Evolutionary conservation across 495 filamentous ascomycete species (phyloP).

Genomic region (Hyaloscypha finlandica): DNA sequence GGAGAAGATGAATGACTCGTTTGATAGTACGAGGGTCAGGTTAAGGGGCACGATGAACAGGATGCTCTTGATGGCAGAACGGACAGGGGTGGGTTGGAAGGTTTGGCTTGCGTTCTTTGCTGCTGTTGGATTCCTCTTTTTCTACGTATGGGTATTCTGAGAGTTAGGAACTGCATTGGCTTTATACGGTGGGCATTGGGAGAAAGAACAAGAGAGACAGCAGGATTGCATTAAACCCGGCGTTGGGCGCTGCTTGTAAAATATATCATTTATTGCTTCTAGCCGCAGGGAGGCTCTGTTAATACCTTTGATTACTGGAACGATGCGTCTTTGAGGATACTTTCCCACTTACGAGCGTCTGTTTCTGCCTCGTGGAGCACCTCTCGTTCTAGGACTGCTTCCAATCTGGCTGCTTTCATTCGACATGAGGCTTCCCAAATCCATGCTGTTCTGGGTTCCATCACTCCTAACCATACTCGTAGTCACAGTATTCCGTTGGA

Average conservation of each 20-base stretch:
- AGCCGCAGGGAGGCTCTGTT: slow-evolving; percentile 11
- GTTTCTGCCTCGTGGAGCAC: background rate
- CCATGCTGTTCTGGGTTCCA: slow-evolving; percentile 49
- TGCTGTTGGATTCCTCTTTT: slow-evolving; percentile 77
- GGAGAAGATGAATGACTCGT: slow-evolving; percentile 87
- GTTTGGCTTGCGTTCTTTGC: slow-evolving; percentile 89
- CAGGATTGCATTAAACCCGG: slow-evolving; percentile 12
- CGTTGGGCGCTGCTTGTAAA: slow-evolving; percentile 13
- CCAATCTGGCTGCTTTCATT: slow-evolving; percentile 40
- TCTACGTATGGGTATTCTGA: slow-evolving; percentile 86
- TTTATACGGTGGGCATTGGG: slow-evolving; percentile 13
- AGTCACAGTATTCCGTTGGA: background rate
- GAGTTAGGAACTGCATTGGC: slow-evolving; percentile 20
- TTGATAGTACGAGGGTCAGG: slow-evolving; percentile 78
- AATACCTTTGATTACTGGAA: slow-evolving; percentile 8
- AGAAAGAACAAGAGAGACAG: background rate
- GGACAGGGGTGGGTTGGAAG: slow-evolving; percentile 90
- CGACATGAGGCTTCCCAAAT: slow-evolving; percentile 51
- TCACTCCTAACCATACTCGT: slow-evolving; percentile 41
- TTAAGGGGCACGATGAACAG: slow-evolving; percentile 92
- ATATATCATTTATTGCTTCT: slow-evolving; percentile 21
- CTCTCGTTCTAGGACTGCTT: slow-evolving; percentile 37
- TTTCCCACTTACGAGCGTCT: slow-evolving; percentile 2
- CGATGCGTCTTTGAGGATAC: background rate
- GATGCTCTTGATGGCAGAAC: slow-evolving; percentile 94